Evolutionary conservation across 176 grass and related monocot species (phyloP).

Genomic region (Aegilops sharonensis): DNA sequence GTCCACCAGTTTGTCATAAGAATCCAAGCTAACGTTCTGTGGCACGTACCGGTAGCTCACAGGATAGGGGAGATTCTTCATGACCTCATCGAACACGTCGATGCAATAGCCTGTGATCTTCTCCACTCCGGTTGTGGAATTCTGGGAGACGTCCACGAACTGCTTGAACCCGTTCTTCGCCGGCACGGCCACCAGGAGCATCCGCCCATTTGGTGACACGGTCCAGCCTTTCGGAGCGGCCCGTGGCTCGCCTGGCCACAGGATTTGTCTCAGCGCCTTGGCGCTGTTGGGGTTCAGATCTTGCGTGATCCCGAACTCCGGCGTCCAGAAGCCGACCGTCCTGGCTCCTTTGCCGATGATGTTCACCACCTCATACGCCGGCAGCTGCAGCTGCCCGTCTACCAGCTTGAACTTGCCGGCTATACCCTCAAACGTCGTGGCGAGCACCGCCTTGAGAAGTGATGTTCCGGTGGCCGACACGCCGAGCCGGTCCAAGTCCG

Average conservation of each 20-base stretch:
- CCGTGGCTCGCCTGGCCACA: constrained; percentile 49
- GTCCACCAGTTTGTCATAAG: neutral
- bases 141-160: constrained; percentile 40
- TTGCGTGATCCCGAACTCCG: constrained; percentile 25
- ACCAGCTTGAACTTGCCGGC: constrained; percentile 57
- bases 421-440: constrained; percentile 49
- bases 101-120: constrained; percentile 64
- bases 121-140: neutral
- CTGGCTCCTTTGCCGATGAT: constrained; percentile 49
- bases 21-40: neutral
- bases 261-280: constrained; percentile 31
- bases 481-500: constrained; percentile 50
- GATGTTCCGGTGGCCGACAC: constrained; percentile 41
- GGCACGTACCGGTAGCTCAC: neutral
- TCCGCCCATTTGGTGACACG: constrained; percentile 33
- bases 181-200: constrained; percentile 55
- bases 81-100: constrained; percentile 58
- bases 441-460: constrained; percentile 42
- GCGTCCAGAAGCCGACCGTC: constrained; percentile 64
- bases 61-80: constrained; percentile 40
- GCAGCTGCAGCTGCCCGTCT: constrained; percentile 55
- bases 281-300: neutral
- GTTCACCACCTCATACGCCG: constrained; percentile 67
- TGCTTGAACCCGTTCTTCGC: constrained; percentile 56
- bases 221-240: constrained; percentile 56